A percentile compares a stretch with the other conserved stretches of the same genome.
phyloP scores from a whole-genome alignment of 331 rosid genomes.

The Pyrus hybrid region DNA sequence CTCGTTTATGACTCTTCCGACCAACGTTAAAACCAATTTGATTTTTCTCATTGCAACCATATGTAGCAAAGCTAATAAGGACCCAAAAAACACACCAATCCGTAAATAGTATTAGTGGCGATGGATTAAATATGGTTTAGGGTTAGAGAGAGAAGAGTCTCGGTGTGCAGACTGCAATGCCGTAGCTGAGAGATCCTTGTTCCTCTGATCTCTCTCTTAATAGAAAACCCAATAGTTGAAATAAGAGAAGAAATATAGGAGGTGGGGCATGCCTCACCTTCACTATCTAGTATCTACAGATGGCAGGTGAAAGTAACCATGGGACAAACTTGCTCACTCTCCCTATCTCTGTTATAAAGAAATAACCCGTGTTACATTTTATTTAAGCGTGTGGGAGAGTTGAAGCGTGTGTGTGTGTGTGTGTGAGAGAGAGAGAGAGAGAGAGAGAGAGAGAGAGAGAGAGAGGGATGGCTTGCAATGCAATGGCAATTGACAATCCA shows the following conservation, averaged over 20 bases:
- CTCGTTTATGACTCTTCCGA: slow-evolving; percentile 47
- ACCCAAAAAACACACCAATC: not conserved
- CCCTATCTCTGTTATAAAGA: not conserved
- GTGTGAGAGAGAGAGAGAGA: not conserved
- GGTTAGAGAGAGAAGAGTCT: not conserved
- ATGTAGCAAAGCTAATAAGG: not conserved
- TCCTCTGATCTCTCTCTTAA: not conserved
- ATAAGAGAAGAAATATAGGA: not conserved
- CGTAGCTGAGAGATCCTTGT: not conserved
- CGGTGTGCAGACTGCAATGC: not conserved
- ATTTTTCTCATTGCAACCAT: slow-evolving; percentile 27
- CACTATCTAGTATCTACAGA: not conserved
- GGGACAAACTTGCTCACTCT: slow-evolving; percentile 1
- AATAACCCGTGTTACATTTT: slow-evolving; percentile 2
- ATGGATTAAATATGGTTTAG: not conserved
- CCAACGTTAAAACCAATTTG: slow-evolving; percentile 18
- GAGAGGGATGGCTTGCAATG: not conserved
- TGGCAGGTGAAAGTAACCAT: slow-evolving; percentile 12
- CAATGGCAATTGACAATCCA: not conserved
- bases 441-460: slow-evolving; percentile 3
- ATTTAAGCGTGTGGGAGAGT: slow-evolving; percentile 14
- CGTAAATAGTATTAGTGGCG: not conserved
- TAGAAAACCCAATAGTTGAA: not conserved
- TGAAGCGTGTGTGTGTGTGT: not conserved
- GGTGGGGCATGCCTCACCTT: not conserved